A percentile compares a stretch with the other conserved stretches of the same genome.
Evolutionary conservation across 345 rosid genomes (phyloP).

Genomic region (Passiflora organensis): DNA sequence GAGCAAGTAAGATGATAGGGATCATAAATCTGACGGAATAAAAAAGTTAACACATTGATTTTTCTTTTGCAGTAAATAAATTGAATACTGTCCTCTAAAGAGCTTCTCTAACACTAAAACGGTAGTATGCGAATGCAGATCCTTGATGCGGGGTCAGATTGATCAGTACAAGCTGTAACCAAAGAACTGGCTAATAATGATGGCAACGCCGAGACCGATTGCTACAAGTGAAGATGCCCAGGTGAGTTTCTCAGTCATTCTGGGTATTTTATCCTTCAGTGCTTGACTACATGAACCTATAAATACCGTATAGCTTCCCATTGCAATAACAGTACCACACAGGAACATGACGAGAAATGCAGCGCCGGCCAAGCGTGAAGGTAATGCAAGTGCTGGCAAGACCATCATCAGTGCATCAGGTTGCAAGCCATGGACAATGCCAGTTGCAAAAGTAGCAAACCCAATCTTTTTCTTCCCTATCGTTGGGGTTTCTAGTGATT

Average conservation of each 20-base stretch:
- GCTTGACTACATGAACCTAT: slow-evolving; percentile 87
- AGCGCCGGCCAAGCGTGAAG: slow-evolving; percentile 83
- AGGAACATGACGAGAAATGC: slow-evolving; percentile 88
- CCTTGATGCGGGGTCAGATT: slow-evolving; percentile 11
- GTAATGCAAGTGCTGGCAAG: slow-evolving; percentile 86
- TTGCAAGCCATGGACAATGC: slow-evolving; percentile 85
- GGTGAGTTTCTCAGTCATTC: slow-evolving; percentile 95
- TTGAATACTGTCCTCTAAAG: slow-evolving; percentile 19
- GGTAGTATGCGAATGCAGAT: slow-evolving; percentile 14
- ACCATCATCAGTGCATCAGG: slow-evolving; percentile 97
- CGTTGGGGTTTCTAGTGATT: slow-evolving; percentile 42
- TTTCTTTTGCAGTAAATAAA: slow-evolving; percentile 3
- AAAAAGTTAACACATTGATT: not conserved
- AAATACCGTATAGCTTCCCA: slow-evolving; percentile 95
- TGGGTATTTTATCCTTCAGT: slow-evolving; percentile 70
- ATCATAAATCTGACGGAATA: not conserved
- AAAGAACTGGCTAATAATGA: slow-evolving; percentile 79
- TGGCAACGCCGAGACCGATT: slow-evolving; percentile 75
- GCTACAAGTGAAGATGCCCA: slow-evolving; percentile 90
- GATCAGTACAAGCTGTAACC: slow-evolving; percentile 80
- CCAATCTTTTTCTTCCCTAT: slow-evolving; percentile 64
- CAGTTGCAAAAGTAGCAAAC: slow-evolving; percentile 92
- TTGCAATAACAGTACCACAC: slow-evolving; percentile 79
- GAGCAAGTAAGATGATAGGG: no score
- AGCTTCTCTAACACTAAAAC: slow-evolving; percentile 17